A percentile compares a stretch with the other conserved stretches of the same genome.
Evolutionary conservation across 305 asterid species (phyloP).

Genomic region (Solanum hybrid): DNA sequence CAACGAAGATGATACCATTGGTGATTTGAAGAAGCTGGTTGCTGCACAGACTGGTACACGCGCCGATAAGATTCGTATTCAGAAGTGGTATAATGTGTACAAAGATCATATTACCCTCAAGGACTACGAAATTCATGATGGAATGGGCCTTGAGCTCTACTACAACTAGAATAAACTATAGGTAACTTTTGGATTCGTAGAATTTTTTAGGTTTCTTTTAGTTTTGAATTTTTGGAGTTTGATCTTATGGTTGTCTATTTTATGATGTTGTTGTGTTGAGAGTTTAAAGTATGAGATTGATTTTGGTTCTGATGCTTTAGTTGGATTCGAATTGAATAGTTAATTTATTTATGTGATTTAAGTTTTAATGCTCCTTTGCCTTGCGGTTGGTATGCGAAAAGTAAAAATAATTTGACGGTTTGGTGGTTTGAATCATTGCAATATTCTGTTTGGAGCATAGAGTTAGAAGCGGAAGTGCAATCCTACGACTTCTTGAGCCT

Average conservation of each 20-base stretch:
- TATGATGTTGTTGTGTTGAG: background rate
- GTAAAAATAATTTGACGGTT: background rate
- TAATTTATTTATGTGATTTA: background rate
- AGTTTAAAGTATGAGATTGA: too few species aligned
- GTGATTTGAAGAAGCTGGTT: slow-evolving; percentile 84
- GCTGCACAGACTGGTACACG: slow-evolving; percentile 95
- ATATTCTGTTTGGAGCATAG: background rate
- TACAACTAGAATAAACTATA: slow-evolving; percentile 22
- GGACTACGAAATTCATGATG: slow-evolving; percentile 81
- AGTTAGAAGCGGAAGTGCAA: background rate
- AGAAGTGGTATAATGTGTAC: slow-evolving; percentile 83
- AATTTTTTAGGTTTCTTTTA: background rate
- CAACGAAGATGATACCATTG: slow-evolving; percentile 87
- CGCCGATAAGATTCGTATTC: slow-evolving; percentile 80
- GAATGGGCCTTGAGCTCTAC: slow-evolving; percentile 57
- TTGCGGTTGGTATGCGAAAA: too few species aligned
- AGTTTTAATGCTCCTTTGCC: background rate
- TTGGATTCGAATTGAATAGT: background rate
- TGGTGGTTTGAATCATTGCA: background rate
- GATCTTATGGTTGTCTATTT: background rate
- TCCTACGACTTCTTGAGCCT: background rate
- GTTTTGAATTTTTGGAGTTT: background rate
- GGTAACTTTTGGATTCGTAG: background rate
- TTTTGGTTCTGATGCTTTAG: background rate
- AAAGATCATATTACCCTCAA: slow-evolving; percentile 87